phyloP scores from a whole-genome alignment of 2,329 filamentous ascomycete species.

The Diaporthe ilicicola region DNA sequence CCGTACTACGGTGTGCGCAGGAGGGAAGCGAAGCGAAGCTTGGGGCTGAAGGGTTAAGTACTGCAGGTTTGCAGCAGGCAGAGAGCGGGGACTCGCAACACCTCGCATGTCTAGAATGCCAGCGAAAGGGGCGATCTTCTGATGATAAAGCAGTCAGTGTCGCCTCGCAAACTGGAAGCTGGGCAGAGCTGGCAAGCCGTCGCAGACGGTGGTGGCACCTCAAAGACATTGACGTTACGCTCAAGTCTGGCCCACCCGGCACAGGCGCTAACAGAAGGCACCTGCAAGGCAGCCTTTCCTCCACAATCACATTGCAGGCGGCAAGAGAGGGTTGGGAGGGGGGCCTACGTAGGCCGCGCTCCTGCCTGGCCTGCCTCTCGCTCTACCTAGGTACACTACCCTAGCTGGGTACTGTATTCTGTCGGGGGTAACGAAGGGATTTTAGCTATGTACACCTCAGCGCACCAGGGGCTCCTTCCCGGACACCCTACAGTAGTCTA shows the following conservation, averaged over 20 bases:
- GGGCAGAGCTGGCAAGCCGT: conserved; percentile 2
- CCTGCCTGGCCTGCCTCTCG: neutral
- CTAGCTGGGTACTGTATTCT: neutral
- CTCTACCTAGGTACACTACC: neutral
- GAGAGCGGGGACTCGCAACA: conserved; percentile 22
- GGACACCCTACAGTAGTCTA: no score
- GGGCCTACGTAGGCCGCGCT: conserved; percentile 8
- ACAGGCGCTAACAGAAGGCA: neutral
- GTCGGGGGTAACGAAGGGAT: no score
- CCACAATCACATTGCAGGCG: neutral
- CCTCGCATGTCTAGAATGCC: conserved; percentile 19
- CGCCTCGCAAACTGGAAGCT: neutral
- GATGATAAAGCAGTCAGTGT: neutral
- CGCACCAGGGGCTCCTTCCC: no score
- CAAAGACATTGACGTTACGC: neutral
- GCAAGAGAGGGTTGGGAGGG: neutral
- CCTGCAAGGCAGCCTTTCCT: conserved; percentile 1
- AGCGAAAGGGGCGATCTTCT: conserved; percentile 20
- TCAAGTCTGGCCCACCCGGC: neutral
- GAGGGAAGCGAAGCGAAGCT: neutral
- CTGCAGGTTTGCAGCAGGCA: conserved; percentile 18
- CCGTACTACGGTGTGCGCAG: neutral
- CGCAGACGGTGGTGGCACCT: conserved; percentile 13
- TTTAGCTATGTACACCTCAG: no score
- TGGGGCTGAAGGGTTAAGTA: neutral